Evolutionary conservation across 2,329 filamentous ascomycete species (phyloP).

Genomic region (Fusarium sp.): DNA sequence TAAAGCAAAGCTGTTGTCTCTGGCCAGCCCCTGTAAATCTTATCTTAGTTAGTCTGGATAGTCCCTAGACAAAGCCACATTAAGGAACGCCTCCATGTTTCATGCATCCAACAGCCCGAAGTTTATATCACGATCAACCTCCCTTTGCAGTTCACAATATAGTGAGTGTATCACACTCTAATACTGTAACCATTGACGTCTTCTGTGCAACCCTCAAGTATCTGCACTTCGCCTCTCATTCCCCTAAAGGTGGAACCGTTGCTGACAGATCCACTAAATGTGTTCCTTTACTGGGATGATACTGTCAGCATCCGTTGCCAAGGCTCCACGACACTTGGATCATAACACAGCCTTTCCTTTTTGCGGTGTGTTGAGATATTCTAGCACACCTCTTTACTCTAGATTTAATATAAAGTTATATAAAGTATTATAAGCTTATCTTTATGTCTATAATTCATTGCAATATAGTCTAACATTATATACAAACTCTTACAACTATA

Average conservation of each 20-base stretch:
- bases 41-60: neutral
- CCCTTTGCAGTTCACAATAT: too few relatives aligned
- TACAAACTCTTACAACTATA: too few relatives aligned
- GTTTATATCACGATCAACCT: neutral
- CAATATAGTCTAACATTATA: too few relatives aligned
- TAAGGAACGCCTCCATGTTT: slow-evolving; percentile 23
- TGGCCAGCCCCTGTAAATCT: slow-evolving; percentile 5
- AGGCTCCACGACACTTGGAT: neutral
- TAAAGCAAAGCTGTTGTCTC: too few relatives aligned
- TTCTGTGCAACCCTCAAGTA: neutral
- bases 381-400: too few relatives aligned
- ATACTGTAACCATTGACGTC: neutral
- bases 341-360: neutral
- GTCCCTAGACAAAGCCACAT: neutral
- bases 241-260: slow-evolving; percentile 11
- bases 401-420: too few relatives aligned
- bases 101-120: neutral
- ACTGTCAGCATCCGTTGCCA: slow-evolving; percentile 10
- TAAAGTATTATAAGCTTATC: too few relatives aligned
- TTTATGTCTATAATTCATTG: too few relatives aligned
- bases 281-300: slow-evolving; percentile 8
- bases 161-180: too few relatives aligned
- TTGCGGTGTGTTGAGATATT: too few relatives aligned
- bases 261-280: slow-evolving; percentile 27
- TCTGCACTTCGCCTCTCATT: slow-evolving; percentile 33